phyloP scores from a whole-genome alignment of 2,329 filamentous ascomycete species.

The Pyricularia grisea region DNA sequence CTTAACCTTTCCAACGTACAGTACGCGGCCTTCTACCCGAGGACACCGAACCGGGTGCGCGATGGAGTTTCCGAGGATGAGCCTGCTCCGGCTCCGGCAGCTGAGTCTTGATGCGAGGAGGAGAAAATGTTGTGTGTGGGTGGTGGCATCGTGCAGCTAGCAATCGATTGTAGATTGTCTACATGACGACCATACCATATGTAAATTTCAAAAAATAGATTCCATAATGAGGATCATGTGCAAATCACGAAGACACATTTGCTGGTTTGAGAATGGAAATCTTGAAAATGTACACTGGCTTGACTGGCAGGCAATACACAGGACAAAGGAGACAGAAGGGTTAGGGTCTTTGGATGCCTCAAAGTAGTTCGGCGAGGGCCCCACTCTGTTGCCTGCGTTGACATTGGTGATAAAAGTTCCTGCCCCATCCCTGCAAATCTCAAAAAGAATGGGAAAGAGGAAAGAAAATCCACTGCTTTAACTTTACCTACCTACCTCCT shows the following conservation, averaged over 20 bases:
- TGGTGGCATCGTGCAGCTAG: neutral
- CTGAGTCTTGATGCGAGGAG: neutral
- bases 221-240: neutral
- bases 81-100: neutral
- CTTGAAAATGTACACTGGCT: neutral
- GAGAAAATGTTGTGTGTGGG: neutral
- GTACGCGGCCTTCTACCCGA: conserved; percentile 46
- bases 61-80: conserved; percentile 3
- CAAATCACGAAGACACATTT: neutral
- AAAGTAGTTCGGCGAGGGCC: neutral
- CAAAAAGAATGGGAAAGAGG: neutral
- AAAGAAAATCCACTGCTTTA: neutral
- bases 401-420: neutral
- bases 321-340: neutral
- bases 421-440: neutral
- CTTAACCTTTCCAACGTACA: conserved; percentile 49
- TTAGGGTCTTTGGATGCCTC: neutral
- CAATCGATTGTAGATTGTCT: neutral
- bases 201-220: neutral
- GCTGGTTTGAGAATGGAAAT: neutral
- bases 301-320: neutral
- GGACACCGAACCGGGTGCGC: conserved; percentile 31
- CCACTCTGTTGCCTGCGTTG: neutral
- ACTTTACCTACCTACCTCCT: neutral
- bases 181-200: neutral